Conservation (phyloP, 768 basidiomycete species). For the Kwoniella mangroviensis region DNA sequence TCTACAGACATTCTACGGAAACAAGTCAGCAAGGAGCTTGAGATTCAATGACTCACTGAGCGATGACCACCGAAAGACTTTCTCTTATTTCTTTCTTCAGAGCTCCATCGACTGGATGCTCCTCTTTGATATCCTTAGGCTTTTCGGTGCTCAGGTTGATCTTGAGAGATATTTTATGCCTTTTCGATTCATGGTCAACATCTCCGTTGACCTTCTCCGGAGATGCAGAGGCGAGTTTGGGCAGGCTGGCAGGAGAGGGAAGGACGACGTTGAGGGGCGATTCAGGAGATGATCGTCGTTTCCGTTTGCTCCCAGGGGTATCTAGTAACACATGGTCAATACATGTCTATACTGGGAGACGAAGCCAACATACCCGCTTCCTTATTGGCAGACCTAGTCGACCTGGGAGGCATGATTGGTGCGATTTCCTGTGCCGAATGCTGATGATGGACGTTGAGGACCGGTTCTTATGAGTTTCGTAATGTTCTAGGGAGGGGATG, state of each 20-base stretch:
- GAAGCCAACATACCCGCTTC: constrained; percentile 8
- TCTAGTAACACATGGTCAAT: background rate
- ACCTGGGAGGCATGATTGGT: background rate
- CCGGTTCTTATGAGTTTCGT: too few relatives aligned
- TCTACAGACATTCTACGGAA: constrained; percentile 36
- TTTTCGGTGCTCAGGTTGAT: constrained; percentile 4
- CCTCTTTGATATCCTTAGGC: constrained; percentile 2
- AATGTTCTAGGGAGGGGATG: too few relatives aligned
- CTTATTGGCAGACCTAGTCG: background rate
- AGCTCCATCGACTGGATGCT: constrained; percentile 1
- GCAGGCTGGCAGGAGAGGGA: constrained; percentile 11
- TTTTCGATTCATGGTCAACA: constrained; percentile 2
- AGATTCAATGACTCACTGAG: constrained; percentile 28
- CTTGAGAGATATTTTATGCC: constrained; percentile 13
- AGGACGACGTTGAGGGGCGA: constrained; percentile 18
- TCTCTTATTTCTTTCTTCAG: constrained; percentile 30
- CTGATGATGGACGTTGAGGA: too few relatives aligned
- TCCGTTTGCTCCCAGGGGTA: constrained; percentile 27
- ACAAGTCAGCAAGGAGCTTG: constrained; percentile 7
- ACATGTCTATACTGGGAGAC: background rate
- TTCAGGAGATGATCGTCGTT: constrained; percentile 22
- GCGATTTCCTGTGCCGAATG: too few relatives aligned
- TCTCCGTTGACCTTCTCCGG: background rate
- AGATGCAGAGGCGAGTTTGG: constrained; percentile 6
- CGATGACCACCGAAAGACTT: constrained; percentile 35